Conservation (phyloP, 345 rosid genomes). For the Eucalyptus tenuipes region DNA sequence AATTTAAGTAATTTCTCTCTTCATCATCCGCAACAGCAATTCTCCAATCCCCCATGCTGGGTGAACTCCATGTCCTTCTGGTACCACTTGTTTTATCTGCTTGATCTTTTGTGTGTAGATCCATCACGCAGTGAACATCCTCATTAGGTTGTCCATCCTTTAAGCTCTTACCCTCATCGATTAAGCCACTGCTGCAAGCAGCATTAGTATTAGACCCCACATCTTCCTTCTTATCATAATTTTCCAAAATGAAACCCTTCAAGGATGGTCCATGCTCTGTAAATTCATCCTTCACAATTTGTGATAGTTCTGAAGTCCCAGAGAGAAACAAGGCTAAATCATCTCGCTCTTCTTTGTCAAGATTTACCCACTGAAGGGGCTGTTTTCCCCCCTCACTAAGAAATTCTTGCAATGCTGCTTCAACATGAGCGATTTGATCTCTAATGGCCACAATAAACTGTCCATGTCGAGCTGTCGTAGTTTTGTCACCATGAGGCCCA, state of each 20-base stretch:
- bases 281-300: constrained; percentile 15
- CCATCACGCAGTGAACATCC: constrained; percentile 17
- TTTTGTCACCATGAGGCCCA: constrained; percentile 32
- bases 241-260: constrained; percentile 11
- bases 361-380: constrained; percentile 58
- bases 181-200: constrained; percentile 16
- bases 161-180: neutral
- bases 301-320: constrained; percentile 28
- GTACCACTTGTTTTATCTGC: constrained; percentile 24
- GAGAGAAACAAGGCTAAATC: constrained; percentile 77
- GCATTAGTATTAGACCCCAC: constrained; percentile 4
- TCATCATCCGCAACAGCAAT: constrained; percentile 31
- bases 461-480: constrained; percentile 46
- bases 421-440: constrained; percentile 50
- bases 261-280: constrained; percentile 3
- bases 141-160: constrained; percentile 13
- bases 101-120: constrained; percentile 21
- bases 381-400: constrained; percentile 49
- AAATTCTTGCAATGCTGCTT: constrained; percentile 39
- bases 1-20: constrained; percentile 4
- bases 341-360: constrained; percentile 71
- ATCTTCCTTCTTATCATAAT: constrained; percentile 9
- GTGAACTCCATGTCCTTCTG: constrained; percentile 63
- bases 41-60: constrained; percentile 46
- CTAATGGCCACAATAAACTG: constrained; percentile 68